phyloP scores from a whole-genome alignment of 441 rosid species.

The Populus hybrid region DNA sequence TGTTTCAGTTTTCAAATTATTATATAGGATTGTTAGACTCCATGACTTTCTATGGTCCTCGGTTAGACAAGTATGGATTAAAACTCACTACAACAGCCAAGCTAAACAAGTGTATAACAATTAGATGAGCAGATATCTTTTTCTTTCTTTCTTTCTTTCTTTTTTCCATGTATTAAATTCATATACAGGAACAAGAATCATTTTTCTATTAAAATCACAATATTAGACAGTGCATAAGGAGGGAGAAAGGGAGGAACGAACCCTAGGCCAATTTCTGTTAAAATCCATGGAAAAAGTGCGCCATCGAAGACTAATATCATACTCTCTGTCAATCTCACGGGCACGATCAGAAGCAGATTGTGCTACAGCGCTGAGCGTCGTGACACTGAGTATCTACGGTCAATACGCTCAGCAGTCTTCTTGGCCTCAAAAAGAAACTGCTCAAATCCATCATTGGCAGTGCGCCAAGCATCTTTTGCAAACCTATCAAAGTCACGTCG shows the following conservation, averaged over 20 bases:
- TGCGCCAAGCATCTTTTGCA: slow-evolving; percentile 78
- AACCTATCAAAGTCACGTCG: slow-evolving; percentile 74
- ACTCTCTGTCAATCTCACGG: slow-evolving; percentile 71
- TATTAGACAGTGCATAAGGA: not conserved
- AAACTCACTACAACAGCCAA: not conserved
- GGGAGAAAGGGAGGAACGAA: slow-evolving; percentile 20
- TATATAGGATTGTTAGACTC: not conserved
- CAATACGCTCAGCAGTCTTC: slow-evolving; percentile 77
- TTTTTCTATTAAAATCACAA: not conserved
- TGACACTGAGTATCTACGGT: slow-evolving; percentile 71
- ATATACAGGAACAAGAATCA: not conserved
- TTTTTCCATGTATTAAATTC: not conserved
- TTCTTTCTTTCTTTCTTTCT: not conserved
- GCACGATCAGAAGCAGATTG: slow-evolving; percentile 60
- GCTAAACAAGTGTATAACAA: not conserved
- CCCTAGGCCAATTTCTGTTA: slow-evolving; percentile 81
- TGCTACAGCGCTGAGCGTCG: slow-evolving; percentile 52
- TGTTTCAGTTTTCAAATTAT: not conserved
- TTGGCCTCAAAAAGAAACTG: slow-evolving; percentile 68
- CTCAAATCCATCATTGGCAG: slow-evolving; percentile 80
- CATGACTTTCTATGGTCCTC: not conserved
- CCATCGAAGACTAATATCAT: slow-evolving; percentile 62
- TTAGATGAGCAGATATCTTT: not conserved
- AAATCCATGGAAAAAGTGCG: slow-evolving; percentile 64
- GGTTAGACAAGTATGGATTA: not conserved